Evolutionary conservation across 1,284 basidiomycete species (phyloP).

Genomic region (Vanrija pseudolonga): DNA sequence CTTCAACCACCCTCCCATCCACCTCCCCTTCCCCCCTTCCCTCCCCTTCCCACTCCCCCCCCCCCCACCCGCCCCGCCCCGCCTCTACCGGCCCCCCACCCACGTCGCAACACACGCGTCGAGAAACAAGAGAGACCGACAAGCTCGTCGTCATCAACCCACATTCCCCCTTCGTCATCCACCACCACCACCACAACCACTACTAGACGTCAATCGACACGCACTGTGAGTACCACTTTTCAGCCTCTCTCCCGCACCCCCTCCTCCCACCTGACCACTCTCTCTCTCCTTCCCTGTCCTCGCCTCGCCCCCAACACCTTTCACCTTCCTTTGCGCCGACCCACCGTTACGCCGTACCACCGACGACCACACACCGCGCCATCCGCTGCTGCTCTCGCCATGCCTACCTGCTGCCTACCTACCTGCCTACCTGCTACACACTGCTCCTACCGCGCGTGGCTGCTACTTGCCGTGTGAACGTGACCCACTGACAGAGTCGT

Average conservation of each 20-base stretch:
- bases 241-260: slow-evolving; percentile 2
- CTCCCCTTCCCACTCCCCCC: neutral
- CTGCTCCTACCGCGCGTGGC: neutral
- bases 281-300: neutral
- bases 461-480: neutral
- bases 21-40: neutral
- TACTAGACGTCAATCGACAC: neutral
- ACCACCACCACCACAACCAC: slow-evolving; percentile 1
- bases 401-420: neutral
- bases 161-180: slow-evolving; percentile 2
- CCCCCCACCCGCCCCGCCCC: neutral
- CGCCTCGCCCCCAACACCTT: neutral
- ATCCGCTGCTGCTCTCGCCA: neutral
- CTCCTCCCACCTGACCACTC: slow-evolving; percentile 13
- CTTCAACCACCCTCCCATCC: neutral
- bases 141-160: neutral
- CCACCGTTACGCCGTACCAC: neutral
- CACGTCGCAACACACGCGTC: too few species aligned
- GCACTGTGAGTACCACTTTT: neutral
- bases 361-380: neutral
- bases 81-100: neutral
- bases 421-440: neutral
- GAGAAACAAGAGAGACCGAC: neutral
- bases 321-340: neutral
- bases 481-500: slow-evolving; percentile 6